Percentiles rank a stretch among this genome's conserved stretches.
These are phyloP conservation scores for Ustilago nuda DNA, from an alignment of 1,284 basidiomycete species.

Conservation along the genomic window DNA sequence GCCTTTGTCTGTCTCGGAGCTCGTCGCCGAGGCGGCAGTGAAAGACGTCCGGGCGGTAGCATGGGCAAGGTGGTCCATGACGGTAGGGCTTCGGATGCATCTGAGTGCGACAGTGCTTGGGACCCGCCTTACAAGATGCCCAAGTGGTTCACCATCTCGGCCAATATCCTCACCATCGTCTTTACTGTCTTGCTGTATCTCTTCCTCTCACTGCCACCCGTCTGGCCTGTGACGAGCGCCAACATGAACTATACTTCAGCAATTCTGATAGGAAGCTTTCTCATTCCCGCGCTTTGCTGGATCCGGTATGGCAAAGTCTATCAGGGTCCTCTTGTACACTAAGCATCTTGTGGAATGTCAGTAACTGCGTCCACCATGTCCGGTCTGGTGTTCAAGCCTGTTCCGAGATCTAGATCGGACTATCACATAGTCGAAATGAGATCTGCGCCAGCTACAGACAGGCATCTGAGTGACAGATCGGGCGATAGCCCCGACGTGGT, in stretches of 20 bases:
- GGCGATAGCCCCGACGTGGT: neutral
- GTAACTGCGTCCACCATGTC: too few species aligned
- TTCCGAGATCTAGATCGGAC: too few species aligned
- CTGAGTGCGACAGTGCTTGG: slow-evolving; percentile 14
- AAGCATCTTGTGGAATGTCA: neutral
- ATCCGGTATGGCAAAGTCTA: slow-evolving; percentile 12
- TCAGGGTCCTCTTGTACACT: slow-evolving; percentile 26
- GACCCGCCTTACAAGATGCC: slow-evolving; percentile 33
- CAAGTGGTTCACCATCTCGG: slow-evolving; percentile 7
- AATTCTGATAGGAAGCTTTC: slow-evolving; percentile 20
- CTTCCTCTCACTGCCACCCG: slow-evolving; percentile 31
- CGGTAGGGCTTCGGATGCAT: slow-evolving; percentile 1
- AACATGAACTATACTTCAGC: slow-evolving; percentile 41
- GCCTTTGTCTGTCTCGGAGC: slow-evolving; percentile 20
- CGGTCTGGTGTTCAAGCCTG: neutral
- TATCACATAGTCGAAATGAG: neutral
- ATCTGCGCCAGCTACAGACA: neutral
- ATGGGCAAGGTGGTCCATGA: slow-evolving; percentile 7
- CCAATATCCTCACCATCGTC: slow-evolving; percentile 33
- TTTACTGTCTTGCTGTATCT: slow-evolving; percentile 37
- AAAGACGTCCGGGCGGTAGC: neutral
- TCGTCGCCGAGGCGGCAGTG: slow-evolving; percentile 4
- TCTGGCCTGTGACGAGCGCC: slow-evolving; percentile 32
- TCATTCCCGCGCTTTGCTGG: slow-evolving; percentile 20
- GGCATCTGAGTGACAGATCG: neutral